Base-by-base conservation (phyloP, 2,329 filamentous ascomycete species). In the Talaromyces piceae region DNA sequence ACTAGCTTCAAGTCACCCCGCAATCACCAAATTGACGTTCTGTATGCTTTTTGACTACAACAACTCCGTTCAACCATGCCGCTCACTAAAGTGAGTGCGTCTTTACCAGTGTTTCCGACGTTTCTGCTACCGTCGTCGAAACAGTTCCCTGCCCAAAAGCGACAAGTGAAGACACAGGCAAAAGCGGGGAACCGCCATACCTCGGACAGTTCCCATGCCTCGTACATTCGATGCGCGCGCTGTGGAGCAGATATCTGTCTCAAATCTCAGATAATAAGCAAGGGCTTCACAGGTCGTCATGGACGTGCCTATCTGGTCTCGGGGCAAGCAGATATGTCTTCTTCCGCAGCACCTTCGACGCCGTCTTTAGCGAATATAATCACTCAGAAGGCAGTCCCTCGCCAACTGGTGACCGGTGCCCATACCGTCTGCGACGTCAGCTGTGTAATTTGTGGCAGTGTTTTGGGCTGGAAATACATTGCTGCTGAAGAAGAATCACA, bases 401-500 rank as follows among this genome's bases (percentile, higher is more conserved):
- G 81, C 2, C 77, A 82, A 56, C 71, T 84, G 1, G 81, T 84
- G 33, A 84, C 81, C 2, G 81, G 81, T 44, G 74, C 76, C 7
- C 81, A 84, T 57, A 83, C 79, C 0, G 81, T 84, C 5, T 74
- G 74, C 51, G 81, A 84, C 54, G 76, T 84, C 41, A 75, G 68
- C 56, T 84, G 81, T 58, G 65, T 70, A 3, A 71, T 74, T 44
- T 84, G 81, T 55, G 78, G 75, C 2, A 75, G 62, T 49, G 73
- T 81, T 30, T 60, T 84, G 18, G 81, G 81, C 2, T 84, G 81
- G 81, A 84, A 84, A 63, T 84, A 84, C 59, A 75, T 84, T 22
- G 73, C 75, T 18, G 81, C 81, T 0, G 79, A 80, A 53, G 79
- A 84, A 56, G 80, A 83, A 53, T 69, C 65, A 9, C 81, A 84